Percentiles rank a stretch among this genome's conserved stretches.
These are phyloP conservation scores for Tanozyma kutaoensis DNA, from an alignment of 805 yeast genomes.

Conservation along the genomic window DNA sequence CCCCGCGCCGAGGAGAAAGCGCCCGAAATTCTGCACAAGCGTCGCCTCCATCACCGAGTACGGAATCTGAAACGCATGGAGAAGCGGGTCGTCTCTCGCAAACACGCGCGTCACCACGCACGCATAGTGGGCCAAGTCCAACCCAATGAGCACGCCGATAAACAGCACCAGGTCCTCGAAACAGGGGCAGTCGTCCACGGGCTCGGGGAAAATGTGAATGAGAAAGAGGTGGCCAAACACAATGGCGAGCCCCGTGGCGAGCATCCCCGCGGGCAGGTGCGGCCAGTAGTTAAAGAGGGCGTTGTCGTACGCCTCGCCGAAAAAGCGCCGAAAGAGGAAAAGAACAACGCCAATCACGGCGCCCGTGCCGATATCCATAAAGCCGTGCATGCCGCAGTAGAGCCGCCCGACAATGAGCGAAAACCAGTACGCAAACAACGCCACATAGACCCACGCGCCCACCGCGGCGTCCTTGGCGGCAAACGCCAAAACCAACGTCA, in stretches of 20 bases:
- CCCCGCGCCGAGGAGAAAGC: slow-evolving; percentile 42
- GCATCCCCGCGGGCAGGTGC: slow-evolving; percentile 9
- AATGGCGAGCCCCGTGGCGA: slow-evolving; percentile 21
- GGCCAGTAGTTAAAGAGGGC: slow-evolving; percentile 13
- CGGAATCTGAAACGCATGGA: slow-evolving; percentile 23
- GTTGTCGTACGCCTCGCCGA: slow-evolving; percentile 32
- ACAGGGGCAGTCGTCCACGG: slow-evolving; percentile 92
- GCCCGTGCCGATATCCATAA: slow-evolving; percentile 63
- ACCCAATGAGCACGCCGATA: slow-evolving; percentile 73
- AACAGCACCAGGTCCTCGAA: slow-evolving; percentile 92
- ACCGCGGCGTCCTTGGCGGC: neutral
- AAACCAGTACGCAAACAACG: slow-evolving; percentile 33
- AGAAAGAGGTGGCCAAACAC: slow-evolving; percentile 30
- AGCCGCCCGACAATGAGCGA: slow-evolving; percentile 69
- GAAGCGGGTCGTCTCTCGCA: slow-evolving; percentile 4
- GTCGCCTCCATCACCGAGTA: slow-evolving; percentile 32
- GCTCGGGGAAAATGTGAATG: slow-evolving; percentile 64
- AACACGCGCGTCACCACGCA: slow-evolving; percentile 19
- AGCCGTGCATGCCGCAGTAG: slow-evolving; percentile 97
- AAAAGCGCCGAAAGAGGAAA: slow-evolving; percentile 30
- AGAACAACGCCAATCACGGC: slow-evolving; percentile 44
- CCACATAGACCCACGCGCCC: slow-evolving; percentile 4
- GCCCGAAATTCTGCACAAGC: slow-evolving; percentile 7
- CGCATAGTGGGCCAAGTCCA: slow-evolving; percentile 50
- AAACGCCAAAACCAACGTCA: slow-evolving; percentile 33